Percentiles rank a stretch among this genome's conserved stretches.
These are phyloP conservation scores for Trifolium subterraneum DNA, from an alignment of 306 rosid genomes.

Conservation along the genomic window DNA sequence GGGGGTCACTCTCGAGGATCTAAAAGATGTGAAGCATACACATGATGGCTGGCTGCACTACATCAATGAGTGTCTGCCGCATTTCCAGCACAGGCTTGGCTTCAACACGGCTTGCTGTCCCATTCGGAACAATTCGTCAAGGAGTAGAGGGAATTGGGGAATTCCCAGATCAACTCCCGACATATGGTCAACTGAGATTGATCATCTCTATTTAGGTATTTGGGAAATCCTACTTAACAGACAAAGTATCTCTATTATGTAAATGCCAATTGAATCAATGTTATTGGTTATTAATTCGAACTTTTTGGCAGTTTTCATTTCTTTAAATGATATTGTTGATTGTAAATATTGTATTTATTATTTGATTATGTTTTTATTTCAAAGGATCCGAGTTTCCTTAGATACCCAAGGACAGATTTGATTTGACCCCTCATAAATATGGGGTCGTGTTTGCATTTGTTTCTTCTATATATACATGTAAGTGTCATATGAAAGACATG, in stretches of 20 bases:
- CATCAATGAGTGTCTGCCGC: neutral
- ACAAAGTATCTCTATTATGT: neutral
- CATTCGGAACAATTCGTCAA: neutral
- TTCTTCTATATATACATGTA: neutral
- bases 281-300: neutral
- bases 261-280: conserved; percentile 1
- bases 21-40: conserved; percentile 2
- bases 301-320: neutral
- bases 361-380: neutral
- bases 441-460: neutral
- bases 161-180: neutral
- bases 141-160: conserved; percentile 4
- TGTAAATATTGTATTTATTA: neutral
- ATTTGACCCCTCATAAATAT: neutral
- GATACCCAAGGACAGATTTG: neutral
- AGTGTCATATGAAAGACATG: neutral
- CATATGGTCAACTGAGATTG: neutral
- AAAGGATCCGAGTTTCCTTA: neutral
- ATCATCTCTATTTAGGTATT: neutral
- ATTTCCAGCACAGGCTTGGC: neutral
- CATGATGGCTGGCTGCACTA: neutral
- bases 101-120: neutral
- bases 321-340: neutral
- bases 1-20: conserved; percentile 3
- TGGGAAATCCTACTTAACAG: neutral